Evolutionary conservation across 345 rosid species (phyloP), one percentile per base, ranked within the genome.

Genomic region (Conringia planisiliqua): DNA sequence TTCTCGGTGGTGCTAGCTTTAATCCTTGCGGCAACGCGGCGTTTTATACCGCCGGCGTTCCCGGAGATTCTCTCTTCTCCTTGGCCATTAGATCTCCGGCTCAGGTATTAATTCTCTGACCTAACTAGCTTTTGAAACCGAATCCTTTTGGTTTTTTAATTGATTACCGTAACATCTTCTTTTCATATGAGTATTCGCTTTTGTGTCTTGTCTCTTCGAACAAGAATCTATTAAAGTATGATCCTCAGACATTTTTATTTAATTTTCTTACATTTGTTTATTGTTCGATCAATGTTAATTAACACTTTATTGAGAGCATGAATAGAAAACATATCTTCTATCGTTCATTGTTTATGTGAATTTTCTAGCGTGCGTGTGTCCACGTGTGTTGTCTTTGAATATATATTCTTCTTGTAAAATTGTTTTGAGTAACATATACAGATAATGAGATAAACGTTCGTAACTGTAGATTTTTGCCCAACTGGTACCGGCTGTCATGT

Each of bases 1-100:
- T 72, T 40, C 84, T 96, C 11, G 97, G 99, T 51, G 99, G 99
- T 2, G 99, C 99, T 71, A 88, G 91, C 80, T 96, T 90, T 62
- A 96, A 92, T 68, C 98, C 99, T 40, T 86, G 91, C 4, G 96
- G 85, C 11, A 96, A 68, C 60, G 96, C 97, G 3, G 76, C 99
- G 50, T 89, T 96, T 74, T 92, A 90, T 59, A 89, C 95, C 5
- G 97, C 83, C 42, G 99, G 97, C 0, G 79, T 90, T 68, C 88
- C 94, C n/a, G 56, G 74, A 39, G 94, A 96, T 80, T 76, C 78
- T 61, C 89, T 96, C 38, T 63, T 96, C 82, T 89, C 98, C 71
- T 83, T 96, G 88, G 97, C 91, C 14, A 74, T 96, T 72, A 86
- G 97, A 62, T 85, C 90, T 55, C 97, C 97, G 17, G 97, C 97